These are phyloP conservation scores for Termitomyces sp. DNA, from an alignment of 768 basidiomycete genomes.

Conservation along the genomic window DNA sequence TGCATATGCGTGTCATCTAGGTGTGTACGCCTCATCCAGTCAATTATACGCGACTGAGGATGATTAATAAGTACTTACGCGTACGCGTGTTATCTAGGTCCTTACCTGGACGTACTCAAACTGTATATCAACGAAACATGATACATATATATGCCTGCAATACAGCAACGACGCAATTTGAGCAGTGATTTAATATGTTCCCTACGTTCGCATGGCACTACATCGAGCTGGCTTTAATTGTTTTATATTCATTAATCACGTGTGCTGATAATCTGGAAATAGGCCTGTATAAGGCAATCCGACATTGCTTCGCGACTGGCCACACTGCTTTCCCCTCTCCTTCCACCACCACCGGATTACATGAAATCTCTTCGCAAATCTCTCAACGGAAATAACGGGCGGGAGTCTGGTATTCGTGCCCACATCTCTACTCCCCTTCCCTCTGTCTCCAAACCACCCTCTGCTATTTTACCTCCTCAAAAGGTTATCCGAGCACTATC, in stretches of 20 bases:
- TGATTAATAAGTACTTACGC: no score
- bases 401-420: constrained; percentile 47
- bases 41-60: no score
- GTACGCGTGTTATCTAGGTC: no score
- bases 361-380: constrained; percentile 88
- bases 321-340: constrained; percentile 10
- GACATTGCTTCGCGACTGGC: constrained; percentile 23
- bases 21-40: no score
- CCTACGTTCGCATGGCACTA: neutral
- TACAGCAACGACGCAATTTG: neutral
- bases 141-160: neutral
- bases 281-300: constrained; percentile 8
- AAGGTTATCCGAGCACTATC: constrained; percentile 89
- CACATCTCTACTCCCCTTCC: constrained; percentile 71
- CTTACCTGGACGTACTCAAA: no score
- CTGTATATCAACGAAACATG: no score
- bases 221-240: neutral
- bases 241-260: constrained; percentile 7
- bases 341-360: constrained; percentile 15
- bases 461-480: constrained; percentile 78
- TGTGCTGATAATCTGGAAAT: constrained; percentile 18
- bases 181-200: neutral
- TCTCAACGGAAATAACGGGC: constrained; percentile 59
- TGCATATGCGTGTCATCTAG: no score
- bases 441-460: constrained; percentile 62